Evolutionary conservation across 2,329 filamentous ascomycete genomes (phyloP).

Genomic region (Sphaerulina populicola): DNA sequence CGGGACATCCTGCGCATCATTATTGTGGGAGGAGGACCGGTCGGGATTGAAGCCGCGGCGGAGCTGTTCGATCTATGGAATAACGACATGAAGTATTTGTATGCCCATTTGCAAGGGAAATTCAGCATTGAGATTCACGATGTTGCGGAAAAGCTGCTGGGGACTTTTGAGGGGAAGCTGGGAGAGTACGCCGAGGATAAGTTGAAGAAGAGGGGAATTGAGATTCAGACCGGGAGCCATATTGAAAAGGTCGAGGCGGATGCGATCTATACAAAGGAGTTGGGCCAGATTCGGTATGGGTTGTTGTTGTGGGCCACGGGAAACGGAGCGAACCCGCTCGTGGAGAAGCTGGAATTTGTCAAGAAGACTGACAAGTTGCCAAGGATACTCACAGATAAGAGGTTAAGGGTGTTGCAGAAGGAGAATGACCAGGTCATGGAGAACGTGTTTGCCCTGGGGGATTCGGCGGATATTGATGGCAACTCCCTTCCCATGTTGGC

Average conservation of each 20-base stretch:
- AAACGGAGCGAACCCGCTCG: slow-evolving; percentile 31
- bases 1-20: slow-evolving; percentile 34
- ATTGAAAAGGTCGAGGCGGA: slow-evolving; percentile 34
- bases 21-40: slow-evolving; percentile 39
- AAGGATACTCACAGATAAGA: slow-evolving; percentile 33
- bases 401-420: slow-evolving; percentile 26
- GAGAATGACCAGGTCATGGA: slow-evolving; percentile 25
- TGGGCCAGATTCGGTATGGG: slow-evolving; percentile 33
- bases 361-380: slow-evolving; percentile 31
- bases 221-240: slow-evolving; percentile 35
- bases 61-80: slow-evolving; percentile 39
- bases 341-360: slow-evolving; percentile 31
- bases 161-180: slow-evolving; percentile 37
- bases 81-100: slow-evolving; percentile 35
- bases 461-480: slow-evolving; percentile 36
- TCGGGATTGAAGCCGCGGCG: slow-evolving; percentile 39
- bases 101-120: slow-evolving; percentile 36
- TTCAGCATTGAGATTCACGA: slow-evolving; percentile 40
- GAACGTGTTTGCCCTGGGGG: slow-evolving; percentile 32
- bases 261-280: slow-evolving; percentile 33
- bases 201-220: slow-evolving; percentile 33
- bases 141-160: slow-evolving; percentile 37
- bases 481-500: slow-evolving; percentile 32
- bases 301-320: slow-evolving; percentile 38
- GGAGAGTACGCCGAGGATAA: slow-evolving; percentile 37